Base-by-base conservation (phyloP, 2,329 filamentous ascomycete genomes). In the Huntiella moniliformis region DNA sequence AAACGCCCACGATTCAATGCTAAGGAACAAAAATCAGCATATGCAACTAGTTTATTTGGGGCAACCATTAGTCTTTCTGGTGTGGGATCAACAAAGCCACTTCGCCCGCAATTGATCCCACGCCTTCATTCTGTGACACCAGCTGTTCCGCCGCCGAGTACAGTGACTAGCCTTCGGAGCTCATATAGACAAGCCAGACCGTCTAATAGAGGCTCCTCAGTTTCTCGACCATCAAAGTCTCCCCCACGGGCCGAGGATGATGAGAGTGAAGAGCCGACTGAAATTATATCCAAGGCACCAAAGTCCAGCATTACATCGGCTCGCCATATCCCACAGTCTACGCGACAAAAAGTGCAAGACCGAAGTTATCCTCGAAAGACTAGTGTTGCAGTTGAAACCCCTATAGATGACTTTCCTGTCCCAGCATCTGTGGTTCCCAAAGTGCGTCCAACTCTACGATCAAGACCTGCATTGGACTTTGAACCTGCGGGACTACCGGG, bases 21-120 rank as follows among this genome's bases (percentile, higher is more conserved):
- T 7, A 44, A 17, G 16, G 16, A 67, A 59, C 54, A 71, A 66
- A 53, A 63, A 55, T 48, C 48, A 4, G 66, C 67, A 4, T 72
- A 70, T 54, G 67, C 68, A 4, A 64, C 66, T 51, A 68, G 62
- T 52, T 56, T 73, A 3, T 71, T 70, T 52, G 69, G 68, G 2
- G 60, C 67, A 15, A 55, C 63, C 4, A 52, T 72, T 41, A 62
- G 57, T 4, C 56, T 71, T 15, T 46, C 40, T 10, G 22, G 40
- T 33, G 38, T 28, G 12, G 5, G 39, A 11, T 32, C 18, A 7
- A 41, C n/a, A 35, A 15, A 36, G 8, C 18, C 38, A 2, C 13
- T 41, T 3, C 38, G 34, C 12, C 48, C 40, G n/a, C 38, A 42
- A 16, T 17, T 38, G 32, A 46, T 50, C 41, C 48, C 48, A 3